Evolutionary conservation across 2,329 filamentous ascomycete species (phyloP).

Genomic region (Colletotrichum shisoi): DNA sequence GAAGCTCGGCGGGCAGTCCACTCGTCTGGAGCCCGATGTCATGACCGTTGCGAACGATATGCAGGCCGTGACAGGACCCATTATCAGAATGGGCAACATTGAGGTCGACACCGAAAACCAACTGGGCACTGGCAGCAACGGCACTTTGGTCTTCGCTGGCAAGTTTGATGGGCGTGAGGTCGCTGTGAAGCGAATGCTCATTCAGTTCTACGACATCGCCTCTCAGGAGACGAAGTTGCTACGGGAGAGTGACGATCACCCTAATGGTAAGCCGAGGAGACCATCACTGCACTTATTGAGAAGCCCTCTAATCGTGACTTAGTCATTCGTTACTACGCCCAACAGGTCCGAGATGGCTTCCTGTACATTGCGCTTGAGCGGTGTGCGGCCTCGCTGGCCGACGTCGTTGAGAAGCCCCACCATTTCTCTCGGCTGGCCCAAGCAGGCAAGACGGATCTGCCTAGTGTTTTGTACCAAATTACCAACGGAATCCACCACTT

Average conservation of each 20-base stretch:
- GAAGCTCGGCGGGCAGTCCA: conserved; percentile 59
- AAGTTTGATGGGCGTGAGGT: conserved; percentile 92
- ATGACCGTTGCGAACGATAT: conserved; percentile 65
- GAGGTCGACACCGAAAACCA: conserved; percentile 70
- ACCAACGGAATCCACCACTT: conserved; percentile 88
- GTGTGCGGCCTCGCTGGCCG: conserved; percentile 90
- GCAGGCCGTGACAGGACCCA: conserved; percentile 66
- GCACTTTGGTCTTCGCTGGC: conserved; percentile 96
- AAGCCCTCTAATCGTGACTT: background rate
- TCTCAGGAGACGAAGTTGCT: conserved; percentile 91
- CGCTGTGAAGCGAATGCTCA: conserved; percentile 95
- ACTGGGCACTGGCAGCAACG: conserved; percentile 85
- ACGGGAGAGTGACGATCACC: conserved; percentile 92
- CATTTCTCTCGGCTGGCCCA: conserved; percentile 73
- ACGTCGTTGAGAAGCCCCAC: conserved; percentile 81
- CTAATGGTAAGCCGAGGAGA: conserved; percentile 69
- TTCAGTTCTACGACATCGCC: conserved; percentile 94
- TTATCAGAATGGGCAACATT: conserved; percentile 69
- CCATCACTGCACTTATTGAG: conserved; percentile 42
- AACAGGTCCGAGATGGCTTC: conserved; percentile 87
- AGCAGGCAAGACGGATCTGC: conserved; percentile 77
- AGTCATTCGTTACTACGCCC: conserved; percentile 96
- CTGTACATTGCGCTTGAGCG: conserved; percentile 95
- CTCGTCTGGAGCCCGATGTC: conserved; percentile 68
- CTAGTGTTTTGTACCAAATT: conserved; percentile 84